Evolutionary conservation across 1,284 basidiomycete genomes (phyloP).

Genomic region (Papiliotrema laurentii): DNA sequence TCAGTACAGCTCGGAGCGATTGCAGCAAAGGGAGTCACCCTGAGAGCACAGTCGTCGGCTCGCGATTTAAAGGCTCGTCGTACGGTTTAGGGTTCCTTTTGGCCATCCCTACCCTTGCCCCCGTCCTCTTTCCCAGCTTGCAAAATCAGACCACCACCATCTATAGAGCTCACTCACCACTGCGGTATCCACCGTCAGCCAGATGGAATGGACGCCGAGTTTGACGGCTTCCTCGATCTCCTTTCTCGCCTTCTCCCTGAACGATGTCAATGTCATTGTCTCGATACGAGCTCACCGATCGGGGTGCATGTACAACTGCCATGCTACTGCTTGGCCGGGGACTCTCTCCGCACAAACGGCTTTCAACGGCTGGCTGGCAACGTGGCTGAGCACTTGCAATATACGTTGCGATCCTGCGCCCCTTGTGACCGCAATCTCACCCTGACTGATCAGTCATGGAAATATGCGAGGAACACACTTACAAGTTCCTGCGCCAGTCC

Average conservation of each 20-base stretch:
- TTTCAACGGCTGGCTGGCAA: constrained; percentile 47
- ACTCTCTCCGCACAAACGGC: constrained; percentile 46
- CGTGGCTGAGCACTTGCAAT: constrained; percentile 45
- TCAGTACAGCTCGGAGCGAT: no score
- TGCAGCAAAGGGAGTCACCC: no score
- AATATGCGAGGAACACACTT: no score
- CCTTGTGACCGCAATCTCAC: constrained; percentile 50
- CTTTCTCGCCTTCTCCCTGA: constrained; percentile 42
- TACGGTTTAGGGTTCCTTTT: no score
- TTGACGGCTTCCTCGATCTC: constrained; percentile 44
- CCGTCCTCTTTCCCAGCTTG: no score
- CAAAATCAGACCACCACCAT: no score
- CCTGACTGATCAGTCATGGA: no score
- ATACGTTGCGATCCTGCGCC: constrained; percentile 39
- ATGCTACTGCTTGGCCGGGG: constrained; percentile 31
- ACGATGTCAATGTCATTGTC: not conserved
- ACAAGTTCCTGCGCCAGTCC: constrained; percentile 48
- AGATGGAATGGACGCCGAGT: constrained; percentile 46
- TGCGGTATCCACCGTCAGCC: constrained; percentile 51
- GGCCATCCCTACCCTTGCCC: no score
- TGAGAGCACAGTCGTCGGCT: no score
- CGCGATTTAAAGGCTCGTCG: no score
- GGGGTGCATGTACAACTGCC: constrained; percentile 38
- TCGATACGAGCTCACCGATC: constrained; percentile 18
- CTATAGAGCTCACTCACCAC: no score